Conservation (phyloP, 2,329 filamentous ascomycete genomes). For the Ceratocystis destructans region DNA sequence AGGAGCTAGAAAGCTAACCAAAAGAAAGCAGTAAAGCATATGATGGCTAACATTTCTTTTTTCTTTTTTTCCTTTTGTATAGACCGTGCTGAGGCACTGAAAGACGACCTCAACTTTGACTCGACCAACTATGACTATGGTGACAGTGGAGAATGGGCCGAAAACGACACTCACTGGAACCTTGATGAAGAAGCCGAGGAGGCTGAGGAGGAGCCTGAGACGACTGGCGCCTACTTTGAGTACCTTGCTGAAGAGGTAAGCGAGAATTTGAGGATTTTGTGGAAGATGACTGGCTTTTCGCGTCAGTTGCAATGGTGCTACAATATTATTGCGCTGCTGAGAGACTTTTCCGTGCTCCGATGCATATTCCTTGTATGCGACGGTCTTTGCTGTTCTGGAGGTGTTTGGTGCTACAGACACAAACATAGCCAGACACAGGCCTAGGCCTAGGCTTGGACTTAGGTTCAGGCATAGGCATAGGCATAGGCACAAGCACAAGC, state of each 20-base stretch:
- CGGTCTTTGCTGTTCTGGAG: no score
- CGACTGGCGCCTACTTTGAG: slow-evolving; percentile 86
- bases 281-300: slow-evolving; percentile 21
- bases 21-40: no score
- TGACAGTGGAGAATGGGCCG: slow-evolving; percentile 68
- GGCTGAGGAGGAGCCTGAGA: slow-evolving; percentile 62
- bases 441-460: no score
- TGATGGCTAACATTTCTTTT: neutral
- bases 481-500: no score
- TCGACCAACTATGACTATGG: slow-evolving; percentile 46
- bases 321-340: no score
- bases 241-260: slow-evolving; percentile 82
- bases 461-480: no score
- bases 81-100: slow-evolving; percentile 84
- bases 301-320: no score
- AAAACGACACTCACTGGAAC: slow-evolving; percentile 71
- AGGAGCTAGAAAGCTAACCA: slow-evolving; percentile 23
- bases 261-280: neutral
- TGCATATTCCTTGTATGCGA: no score
- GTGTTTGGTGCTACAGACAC: no score
- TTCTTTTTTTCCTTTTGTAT: neutral
- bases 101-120: slow-evolving; percentile 68
- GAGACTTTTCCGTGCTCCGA: no score
- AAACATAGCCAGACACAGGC: no score
- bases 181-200: slow-evolving; percentile 59